Percentiles rank a stretch among this genome's conserved stretches.
phyloP scores from a whole-genome alignment of 2,329 filamentous ascomycete genomes.

The Neopestalotiopsis clavispora region DNA sequence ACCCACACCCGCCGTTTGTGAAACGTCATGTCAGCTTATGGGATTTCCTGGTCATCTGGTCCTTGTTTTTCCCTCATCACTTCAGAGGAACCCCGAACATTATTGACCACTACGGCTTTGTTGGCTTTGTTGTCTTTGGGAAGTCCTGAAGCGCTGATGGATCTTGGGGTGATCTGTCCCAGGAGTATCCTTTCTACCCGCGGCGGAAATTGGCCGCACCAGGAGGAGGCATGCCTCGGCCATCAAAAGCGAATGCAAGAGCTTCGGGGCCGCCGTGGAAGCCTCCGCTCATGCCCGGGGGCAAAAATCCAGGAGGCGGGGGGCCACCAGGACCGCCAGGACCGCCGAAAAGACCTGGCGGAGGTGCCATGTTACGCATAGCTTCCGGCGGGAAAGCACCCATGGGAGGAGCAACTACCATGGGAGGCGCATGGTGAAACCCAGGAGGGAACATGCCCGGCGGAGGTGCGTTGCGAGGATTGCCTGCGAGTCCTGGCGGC shows the following conservation, averaged over 20 bases:
- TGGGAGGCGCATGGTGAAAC: conserved; percentile 39
- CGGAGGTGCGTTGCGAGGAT: conserved; percentile 52
- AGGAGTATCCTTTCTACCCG: neutral
- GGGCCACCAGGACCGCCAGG: conserved; percentile 1
- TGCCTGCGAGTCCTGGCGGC: conserved; percentile 60
- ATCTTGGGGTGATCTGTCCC: neutral
- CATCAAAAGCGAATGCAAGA: conserved; percentile 59
- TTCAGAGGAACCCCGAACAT: too few relatives aligned
- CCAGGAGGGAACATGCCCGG: conserved; percentile 67
- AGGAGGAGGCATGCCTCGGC: conserved; percentile 58
- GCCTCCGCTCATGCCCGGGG: conserved; percentile 58
- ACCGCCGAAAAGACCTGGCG: conserved; percentile 61
- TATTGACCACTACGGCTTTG: too few relatives aligned
- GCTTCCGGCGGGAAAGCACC: conserved; percentile 54
- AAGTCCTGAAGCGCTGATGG: too few relatives aligned
- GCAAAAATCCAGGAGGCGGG: conserved; percentile 55
- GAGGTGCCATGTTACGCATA: conserved; percentile 57
- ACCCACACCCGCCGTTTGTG: neutral
- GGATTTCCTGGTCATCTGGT: too few relatives aligned
- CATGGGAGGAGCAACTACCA: conserved; percentile 37
- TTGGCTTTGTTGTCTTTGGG: too few relatives aligned
- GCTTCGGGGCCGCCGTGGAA: conserved; percentile 58
- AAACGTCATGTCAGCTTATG: neutral
- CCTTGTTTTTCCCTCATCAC: too few relatives aligned
- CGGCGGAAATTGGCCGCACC: conserved; percentile 46